Conservation (phyloP, 108 stramenopile genomes). For the Discostella pseudostelligera region DNA sequence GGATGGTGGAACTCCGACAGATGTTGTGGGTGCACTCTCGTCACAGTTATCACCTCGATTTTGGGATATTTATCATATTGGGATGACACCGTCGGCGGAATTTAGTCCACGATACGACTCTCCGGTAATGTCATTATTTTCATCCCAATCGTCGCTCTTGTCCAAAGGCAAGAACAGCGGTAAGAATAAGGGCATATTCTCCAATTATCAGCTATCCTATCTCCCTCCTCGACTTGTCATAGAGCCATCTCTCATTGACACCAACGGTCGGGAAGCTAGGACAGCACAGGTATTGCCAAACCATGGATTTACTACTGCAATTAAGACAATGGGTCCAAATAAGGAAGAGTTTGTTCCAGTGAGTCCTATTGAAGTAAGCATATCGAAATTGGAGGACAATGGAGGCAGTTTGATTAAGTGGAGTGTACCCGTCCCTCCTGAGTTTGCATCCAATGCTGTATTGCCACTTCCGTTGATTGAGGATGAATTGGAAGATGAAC, state of each 20-base stretch:
- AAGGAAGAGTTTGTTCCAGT: conserved; percentile 64
- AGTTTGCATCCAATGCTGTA: conserved; percentile 51
- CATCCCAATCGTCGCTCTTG: background rate
- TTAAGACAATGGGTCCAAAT: conserved; percentile 80
- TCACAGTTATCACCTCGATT: conserved; percentile 69
- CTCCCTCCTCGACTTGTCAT: conserved; percentile 63
- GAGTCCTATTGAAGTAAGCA: conserved; percentile 67
- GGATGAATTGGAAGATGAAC: conserved; percentile 33
- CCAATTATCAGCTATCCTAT: conserved; percentile 57
- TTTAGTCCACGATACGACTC: conserved; percentile 35
- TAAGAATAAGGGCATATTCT: conserved; percentile 33
- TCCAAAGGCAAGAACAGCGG: conserved; percentile 9
- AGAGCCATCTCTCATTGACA: conserved; percentile 59
- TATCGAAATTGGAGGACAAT: conserved; percentile 34
- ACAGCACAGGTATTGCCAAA: conserved; percentile 67
- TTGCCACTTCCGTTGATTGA: conserved; percentile 54
- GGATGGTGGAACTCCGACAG: conserved; percentile 44
- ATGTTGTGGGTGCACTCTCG: conserved; percentile 44
- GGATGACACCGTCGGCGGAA: conserved; percentile 84
- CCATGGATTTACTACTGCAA: conserved; percentile 74
- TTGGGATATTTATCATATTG: conserved; percentile 87
- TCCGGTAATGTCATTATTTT: background rate
- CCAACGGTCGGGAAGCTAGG: conserved; percentile 54
- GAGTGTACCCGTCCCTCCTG: conserved; percentile 61
- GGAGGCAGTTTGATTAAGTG: conserved; percentile 47